phyloP scores from a whole-genome alignment of 495 filamentous ascomycete genomes.

The Clohesyomyces aquaticus region DNA sequence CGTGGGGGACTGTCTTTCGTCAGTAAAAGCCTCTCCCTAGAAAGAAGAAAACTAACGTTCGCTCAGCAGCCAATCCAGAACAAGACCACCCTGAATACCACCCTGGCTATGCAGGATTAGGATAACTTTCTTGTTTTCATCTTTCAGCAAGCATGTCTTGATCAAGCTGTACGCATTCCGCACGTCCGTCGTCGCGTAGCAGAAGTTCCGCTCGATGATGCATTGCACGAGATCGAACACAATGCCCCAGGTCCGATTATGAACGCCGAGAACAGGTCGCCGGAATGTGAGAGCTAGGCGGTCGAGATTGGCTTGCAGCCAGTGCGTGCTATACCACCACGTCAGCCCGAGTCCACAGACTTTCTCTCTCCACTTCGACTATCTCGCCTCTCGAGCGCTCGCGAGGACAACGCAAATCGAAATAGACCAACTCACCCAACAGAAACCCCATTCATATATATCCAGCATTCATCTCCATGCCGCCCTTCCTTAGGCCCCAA shows the following conservation, averaged over 20 bases:
- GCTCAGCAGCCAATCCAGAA: constrained; percentile 78
- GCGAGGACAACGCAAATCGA: no score
- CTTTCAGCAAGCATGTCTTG: constrained; percentile 62
- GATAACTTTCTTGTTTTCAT: constrained; percentile 68
- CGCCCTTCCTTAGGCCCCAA: constrained; percentile 17
- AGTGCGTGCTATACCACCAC: constrained; percentile 47
- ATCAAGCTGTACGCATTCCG: constrained; percentile 58
- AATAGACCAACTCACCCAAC: constrained; percentile 53
- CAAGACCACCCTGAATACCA: constrained; percentile 72
- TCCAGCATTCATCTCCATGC: constrained; percentile 66
- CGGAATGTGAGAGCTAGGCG: constrained; percentile 74
- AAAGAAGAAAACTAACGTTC: constrained; percentile 49
- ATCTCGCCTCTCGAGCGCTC: no score
- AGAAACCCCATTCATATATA: constrained; percentile 73
- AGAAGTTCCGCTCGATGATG: constrained; percentile 74
- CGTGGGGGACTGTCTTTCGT: constrained; percentile 56
- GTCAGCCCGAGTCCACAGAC: no score
- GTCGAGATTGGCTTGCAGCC: constrained; percentile 71
- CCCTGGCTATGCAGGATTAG: constrained; percentile 83
- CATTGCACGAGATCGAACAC: constrained; percentile 37
- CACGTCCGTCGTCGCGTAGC: constrained; percentile 71
- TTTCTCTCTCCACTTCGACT: background rate
- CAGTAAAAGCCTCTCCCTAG: no score
- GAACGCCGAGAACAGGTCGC: constrained; percentile 75
- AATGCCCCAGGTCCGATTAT: constrained; percentile 68